Conservation (phyloP, 139 green algal genomes). For the Picochlorum sp. region DNA sequence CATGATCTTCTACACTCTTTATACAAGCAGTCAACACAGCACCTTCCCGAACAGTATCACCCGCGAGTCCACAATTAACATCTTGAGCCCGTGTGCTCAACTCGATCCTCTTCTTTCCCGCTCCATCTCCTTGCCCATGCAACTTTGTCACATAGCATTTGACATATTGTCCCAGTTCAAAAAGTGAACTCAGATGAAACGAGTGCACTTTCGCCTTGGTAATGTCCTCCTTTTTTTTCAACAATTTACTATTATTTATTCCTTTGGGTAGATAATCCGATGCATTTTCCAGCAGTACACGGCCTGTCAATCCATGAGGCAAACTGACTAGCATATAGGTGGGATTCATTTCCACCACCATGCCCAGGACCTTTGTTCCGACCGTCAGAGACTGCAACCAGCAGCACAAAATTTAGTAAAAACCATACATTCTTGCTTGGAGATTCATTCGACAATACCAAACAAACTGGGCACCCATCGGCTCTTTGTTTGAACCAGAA, state of each 20-base stretch:
- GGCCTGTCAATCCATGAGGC: slow-evolving; percentile 70
- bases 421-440: no score
- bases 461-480: no score
- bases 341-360: slow-evolving; percentile 54
- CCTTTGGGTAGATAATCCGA: slow-evolving; percentile 49
- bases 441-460: no score
- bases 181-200: slow-evolving; percentile 29
- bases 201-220: neutral
- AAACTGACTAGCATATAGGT: slow-evolving; percentile 59
- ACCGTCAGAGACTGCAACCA: slow-evolving; percentile 44
- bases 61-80: slow-evolving; percentile 23
- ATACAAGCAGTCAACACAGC: slow-evolving; percentile 54
- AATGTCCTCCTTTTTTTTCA: neutral
- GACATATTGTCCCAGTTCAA: slow-evolving; percentile 68
- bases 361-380: slow-evolving; percentile 60
- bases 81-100: slow-evolving; percentile 35
- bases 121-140: neutral
- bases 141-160: slow-evolving; percentile 33
- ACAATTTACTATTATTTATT: slow-evolving; percentile 8
- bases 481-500: no score
- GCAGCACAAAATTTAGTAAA: no score
- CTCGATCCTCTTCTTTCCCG: slow-evolving; percentile 38
- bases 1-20: slow-evolving; percentile 79
- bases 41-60: slow-evolving; percentile 20
- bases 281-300: slow-evolving; percentile 39